These are phyloP conservation scores for Globisporangium ultimum DNA, from an alignment of 352 stramenopile genomes.

Conservation along the genomic window DNA sequence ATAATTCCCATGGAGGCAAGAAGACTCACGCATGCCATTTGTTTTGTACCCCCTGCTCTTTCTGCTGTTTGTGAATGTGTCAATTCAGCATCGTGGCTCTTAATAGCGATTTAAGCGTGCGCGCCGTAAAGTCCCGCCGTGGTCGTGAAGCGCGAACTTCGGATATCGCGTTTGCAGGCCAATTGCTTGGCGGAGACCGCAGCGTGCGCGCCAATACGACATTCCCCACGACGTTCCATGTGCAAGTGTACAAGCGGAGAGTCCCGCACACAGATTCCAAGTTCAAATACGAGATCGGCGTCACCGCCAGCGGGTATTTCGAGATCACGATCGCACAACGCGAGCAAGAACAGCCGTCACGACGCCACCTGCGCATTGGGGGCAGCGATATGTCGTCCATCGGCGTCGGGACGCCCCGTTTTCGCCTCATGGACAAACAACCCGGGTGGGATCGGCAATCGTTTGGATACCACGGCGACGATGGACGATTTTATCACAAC, in stretches of 20 bases:
- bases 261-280: slow-evolving; percentile 12
- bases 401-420: slow-evolving; percentile 46
- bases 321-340: slow-evolving; percentile 48
- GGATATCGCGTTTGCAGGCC: slow-evolving; percentile 54
- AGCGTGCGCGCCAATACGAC: slow-evolving; percentile 66
- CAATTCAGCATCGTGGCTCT: slow-evolving; percentile 34
- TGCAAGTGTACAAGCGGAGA: slow-evolving; percentile 45
- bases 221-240: slow-evolving; percentile 56
- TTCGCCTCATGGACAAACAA: slow-evolving; percentile 61
- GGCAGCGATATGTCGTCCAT: slow-evolving; percentile 58
- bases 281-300: slow-evolving; percentile 40
- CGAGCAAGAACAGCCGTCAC: slow-evolving; percentile 13
- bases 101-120: slow-evolving; percentile 1
- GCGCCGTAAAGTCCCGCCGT: background rate
- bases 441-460: slow-evolving; percentile 66
- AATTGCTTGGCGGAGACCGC: slow-evolving; percentile 53
- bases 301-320: slow-evolving; percentile 68
- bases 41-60: no score
- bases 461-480: slow-evolving; percentile 77
- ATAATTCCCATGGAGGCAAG: no score
- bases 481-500: slow-evolving; percentile 60
- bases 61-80: no score
- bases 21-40: no score
- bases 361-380: slow-evolving; percentile 4
- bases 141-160: slow-evolving; percentile 19